Conservation (phyloP, 306 rosid genomes). For the Vachellia collinsii region DNA sequence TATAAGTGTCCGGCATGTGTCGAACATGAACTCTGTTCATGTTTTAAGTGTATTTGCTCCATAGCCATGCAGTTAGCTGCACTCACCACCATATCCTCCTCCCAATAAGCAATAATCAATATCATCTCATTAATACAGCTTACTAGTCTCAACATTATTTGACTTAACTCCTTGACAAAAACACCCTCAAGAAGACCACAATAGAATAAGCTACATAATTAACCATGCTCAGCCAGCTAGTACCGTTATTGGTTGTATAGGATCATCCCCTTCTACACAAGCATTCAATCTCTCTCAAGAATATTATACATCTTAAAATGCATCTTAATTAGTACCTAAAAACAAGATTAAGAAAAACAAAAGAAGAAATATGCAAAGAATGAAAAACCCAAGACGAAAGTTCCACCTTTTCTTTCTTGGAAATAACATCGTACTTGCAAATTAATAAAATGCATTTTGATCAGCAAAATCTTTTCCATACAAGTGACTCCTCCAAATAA, state of each 20-base stretch:
- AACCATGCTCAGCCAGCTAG: background rate
- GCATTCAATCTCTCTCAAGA: conserved; percentile 25
- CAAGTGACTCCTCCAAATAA: conserved; percentile 8
- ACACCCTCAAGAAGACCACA: conserved; percentile 9
- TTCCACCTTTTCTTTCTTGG: conserved; percentile 22
- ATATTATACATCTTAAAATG: background rate
- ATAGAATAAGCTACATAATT: background rate
- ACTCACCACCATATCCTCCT: background rate
- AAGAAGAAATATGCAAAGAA: conserved; percentile 2
- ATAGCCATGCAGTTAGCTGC: background rate
- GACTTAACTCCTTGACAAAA: background rate
- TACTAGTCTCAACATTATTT: background rate
- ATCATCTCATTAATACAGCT: background rate
- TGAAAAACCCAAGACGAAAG: conserved; percentile 34
- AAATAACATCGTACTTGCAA: conserved; percentile 32
- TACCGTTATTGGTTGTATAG: background rate
- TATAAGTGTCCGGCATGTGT: background rate
- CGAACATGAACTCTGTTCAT: background rate
- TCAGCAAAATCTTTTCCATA: conserved; percentile 10
- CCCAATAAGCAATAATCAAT: background rate
- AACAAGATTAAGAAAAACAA: background rate
- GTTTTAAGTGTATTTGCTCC: background rate
- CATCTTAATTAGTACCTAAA: background rate
- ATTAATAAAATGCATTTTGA: conserved; percentile 34
- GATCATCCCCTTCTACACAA: background rate